A percentile compares a stretch with the other conserved stretches of the same genome.
phyloP scores from a whole-genome alignment of 768 basidiomycete genomes.

The Aureoboletus auriporus region DNA sequence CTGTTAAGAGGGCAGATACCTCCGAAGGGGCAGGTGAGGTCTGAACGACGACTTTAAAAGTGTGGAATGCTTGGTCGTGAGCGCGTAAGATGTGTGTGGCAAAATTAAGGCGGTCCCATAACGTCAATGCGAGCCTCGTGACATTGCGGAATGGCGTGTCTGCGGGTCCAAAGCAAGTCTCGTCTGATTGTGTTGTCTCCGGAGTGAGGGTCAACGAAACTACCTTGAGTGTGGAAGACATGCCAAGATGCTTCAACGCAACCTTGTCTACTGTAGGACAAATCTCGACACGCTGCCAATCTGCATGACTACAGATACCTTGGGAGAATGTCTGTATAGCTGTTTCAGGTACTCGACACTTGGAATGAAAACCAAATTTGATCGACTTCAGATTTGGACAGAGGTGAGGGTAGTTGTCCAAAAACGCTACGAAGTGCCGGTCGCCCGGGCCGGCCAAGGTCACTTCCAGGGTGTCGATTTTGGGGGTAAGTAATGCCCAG shows the following conservation, averaged over 20 bases:
- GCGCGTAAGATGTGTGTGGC: background rate
- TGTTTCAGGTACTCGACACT: background rate
- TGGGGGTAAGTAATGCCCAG: background rate
- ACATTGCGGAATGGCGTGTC: constrained; percentile 2
- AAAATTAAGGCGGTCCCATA: background rate
- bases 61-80: background rate
- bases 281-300: background rate
- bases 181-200: background rate
- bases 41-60: background rate
- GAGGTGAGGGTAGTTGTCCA: background rate
- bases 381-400: constrained; percentile 3
- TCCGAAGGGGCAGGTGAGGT: background rate
- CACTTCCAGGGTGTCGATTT: background rate
- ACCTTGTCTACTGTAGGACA: background rate
- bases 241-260: constrained; percentile 2
- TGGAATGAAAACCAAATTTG: background rate
- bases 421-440: background rate
- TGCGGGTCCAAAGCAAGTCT: background rate
- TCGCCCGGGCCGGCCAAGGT: background rate
- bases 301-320: background rate
- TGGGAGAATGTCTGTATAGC: background rate
- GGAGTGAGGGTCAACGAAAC: background rate
- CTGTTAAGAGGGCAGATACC: background rate
- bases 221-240: background rate
- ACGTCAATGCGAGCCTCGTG: background rate